Percentiles rank a stretch among this genome's conserved stretches.
phyloP scores from a whole-genome alignment of 257 asterid genomes.

The Rauvolfia tetraphylla region DNA sequence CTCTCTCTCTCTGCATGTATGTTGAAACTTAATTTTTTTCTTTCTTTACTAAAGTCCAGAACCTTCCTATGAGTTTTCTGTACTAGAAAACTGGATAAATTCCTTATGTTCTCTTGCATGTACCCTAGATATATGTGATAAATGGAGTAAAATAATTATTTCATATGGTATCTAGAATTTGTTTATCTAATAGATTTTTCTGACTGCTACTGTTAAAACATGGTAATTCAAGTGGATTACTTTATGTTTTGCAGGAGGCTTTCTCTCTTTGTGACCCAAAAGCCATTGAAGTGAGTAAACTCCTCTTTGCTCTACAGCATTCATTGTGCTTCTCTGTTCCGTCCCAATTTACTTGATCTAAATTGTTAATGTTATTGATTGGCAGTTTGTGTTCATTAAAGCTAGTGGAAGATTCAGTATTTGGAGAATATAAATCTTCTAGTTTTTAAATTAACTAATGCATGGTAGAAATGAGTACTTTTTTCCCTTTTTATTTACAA shows the following conservation, averaged over 20 bases:
- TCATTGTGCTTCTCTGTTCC: neutral
- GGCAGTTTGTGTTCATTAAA: neutral
- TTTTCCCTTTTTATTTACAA: too few relatives aligned
- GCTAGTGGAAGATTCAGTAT: neutral
- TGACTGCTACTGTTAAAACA: neutral
- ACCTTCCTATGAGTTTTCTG: neutral
- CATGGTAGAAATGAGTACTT: neutral
- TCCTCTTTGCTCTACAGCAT: neutral
- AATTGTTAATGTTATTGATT: neutral
- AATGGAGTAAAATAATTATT: neutral
- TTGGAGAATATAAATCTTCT: neutral
- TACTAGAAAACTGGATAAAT: neutral
- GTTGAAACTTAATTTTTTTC: neutral
- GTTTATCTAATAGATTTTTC: neutral
- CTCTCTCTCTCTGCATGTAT: neutral
- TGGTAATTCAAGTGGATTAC: slow-evolving; percentile 8
- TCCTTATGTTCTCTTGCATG: too few relatives aligned
- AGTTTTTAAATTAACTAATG: neutral
- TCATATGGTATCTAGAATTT: neutral
- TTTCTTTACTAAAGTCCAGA: neutral
- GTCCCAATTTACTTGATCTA: neutral
- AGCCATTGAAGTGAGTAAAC: slow-evolving; percentile 59
- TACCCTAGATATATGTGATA: neutral
- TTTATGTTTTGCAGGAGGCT: slow-evolving; percentile 66
- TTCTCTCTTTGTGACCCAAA: slow-evolving; percentile 80